phyloP scores from a whole-genome alignment of 345 rosid genomes.

The Rhodamnia argentea region DNA sequence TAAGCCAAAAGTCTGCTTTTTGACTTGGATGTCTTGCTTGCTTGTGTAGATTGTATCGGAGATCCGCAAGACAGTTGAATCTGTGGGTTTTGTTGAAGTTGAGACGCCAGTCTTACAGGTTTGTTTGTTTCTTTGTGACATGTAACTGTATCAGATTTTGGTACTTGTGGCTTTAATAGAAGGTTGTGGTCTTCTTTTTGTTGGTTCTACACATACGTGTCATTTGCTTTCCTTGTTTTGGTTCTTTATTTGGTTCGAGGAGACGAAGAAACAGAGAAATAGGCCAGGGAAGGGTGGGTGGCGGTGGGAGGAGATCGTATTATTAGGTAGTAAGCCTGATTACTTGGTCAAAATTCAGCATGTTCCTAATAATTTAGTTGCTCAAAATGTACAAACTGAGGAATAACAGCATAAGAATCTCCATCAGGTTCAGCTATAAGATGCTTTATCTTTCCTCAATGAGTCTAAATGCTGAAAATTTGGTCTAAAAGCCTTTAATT shows the following conservation, averaged over 20 bases:
- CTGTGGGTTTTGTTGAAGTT: slow-evolving; percentile 75
- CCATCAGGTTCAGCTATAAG: background rate
- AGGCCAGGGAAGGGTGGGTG: background rate
- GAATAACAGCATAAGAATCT: background rate
- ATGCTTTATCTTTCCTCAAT: background rate
- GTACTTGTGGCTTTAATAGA: background rate
- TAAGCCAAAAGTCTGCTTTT: background rate
- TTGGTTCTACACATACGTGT: background rate
- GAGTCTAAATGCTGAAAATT: background rate
- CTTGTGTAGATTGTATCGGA: slow-evolving; percentile 64
- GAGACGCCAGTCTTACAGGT: slow-evolving; percentile 99
- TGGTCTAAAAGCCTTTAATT: background rate
- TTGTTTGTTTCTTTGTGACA: slow-evolving; percentile 15
- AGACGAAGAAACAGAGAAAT: background rate
- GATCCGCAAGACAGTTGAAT: slow-evolving; percentile 79
- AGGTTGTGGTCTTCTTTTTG: background rate
- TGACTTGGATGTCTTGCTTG: background rate
- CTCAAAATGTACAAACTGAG: background rate
- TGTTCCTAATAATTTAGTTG: background rate
- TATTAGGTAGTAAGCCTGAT: background rate
- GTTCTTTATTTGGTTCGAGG: background rate
- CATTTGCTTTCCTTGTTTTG: background rate
- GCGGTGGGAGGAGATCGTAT: background rate
- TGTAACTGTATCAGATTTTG: background rate
- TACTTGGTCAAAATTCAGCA: background rate